phyloP scores from a whole-genome alignment of 805 yeast species.

The Candida tallmaniae region DNA sequence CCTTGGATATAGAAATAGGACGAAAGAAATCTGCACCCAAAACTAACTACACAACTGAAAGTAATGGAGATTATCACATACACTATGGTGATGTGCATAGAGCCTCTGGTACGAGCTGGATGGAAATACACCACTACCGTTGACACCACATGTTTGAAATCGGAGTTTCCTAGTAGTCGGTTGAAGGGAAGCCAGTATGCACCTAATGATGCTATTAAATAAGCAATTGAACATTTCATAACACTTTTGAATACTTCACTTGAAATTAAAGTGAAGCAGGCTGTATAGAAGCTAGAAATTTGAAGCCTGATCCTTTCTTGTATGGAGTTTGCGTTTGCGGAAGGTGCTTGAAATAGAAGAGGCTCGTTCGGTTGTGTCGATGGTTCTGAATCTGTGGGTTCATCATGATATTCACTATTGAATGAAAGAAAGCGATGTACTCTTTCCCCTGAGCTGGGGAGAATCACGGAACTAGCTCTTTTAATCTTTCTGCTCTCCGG shows the following conservation, averaged over 20 bases:
- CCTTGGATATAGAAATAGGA: conserved; percentile 42
- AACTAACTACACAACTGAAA: conserved; percentile 50
- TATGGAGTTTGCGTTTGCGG: conserved; percentile 6
- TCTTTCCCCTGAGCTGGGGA: conserved; percentile 36
- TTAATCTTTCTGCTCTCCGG: conserved; percentile 8
- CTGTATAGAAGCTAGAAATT: conserved; percentile 1
- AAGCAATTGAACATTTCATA: conserved; percentile 69
- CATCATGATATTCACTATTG: conserved; percentile 15
- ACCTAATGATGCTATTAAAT: conserved; percentile 66
- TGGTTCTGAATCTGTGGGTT: conserved; percentile 8
- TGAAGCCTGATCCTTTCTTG: conserved; percentile 6
- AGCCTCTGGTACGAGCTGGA: conserved; percentile 73
- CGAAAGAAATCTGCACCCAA: conserved; percentile 49
- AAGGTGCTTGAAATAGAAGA: background rate
- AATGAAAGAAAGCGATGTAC: conserved; percentile 32
- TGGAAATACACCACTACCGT: conserved; percentile 84
- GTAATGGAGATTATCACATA: conserved; percentile 54
- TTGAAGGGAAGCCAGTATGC: conserved; percentile 56
- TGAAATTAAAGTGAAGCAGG: conserved; percentile 7
- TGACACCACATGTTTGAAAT: conserved; percentile 76
- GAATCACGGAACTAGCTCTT: conserved; percentile 30
- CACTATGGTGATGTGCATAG: conserved; percentile 69
- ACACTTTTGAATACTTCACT: conserved; percentile 27
- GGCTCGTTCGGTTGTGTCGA: background rate
- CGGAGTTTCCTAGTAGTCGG: conserved; percentile 54